These are phyloP conservation scores for Mortierella sp. DNA, from an alignment of 371 early-diverging fungal genomes.

Conservation along the genomic window DNA sequence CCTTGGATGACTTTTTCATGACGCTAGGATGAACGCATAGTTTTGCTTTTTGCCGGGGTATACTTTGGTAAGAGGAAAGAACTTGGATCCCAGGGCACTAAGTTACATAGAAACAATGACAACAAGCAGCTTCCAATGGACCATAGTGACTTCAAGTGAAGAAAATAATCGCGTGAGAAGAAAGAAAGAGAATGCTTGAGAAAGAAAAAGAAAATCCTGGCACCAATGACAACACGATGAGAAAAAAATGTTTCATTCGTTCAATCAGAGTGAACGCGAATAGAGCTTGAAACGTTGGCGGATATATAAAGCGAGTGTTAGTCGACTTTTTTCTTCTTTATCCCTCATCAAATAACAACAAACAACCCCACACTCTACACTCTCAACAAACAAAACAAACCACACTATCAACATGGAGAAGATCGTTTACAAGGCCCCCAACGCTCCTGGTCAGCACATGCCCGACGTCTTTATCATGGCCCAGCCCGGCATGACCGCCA, in stretches of 20 bases:
- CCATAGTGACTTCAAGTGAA: not conserved
- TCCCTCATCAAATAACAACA: not conserved
- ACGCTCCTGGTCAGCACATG: slow-evolving; percentile 33
- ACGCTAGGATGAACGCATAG: slow-evolving; percentile 2
- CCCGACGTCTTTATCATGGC: slow-evolving; percentile 48
- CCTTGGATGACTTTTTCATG: not conserved
- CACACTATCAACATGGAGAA: slow-evolving; percentile 34
- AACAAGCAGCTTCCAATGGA: too few species aligned
- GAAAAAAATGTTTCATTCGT: not conserved
- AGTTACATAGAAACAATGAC: not conserved
- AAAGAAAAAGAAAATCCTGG: not conserved
- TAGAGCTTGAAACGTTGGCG: not conserved
- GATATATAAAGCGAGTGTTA: too few species aligned
- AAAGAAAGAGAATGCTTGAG: not conserved
- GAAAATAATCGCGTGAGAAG: not conserved
- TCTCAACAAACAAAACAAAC: not conserved
- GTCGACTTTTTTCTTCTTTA: too few species aligned
- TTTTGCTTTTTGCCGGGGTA: not conserved
- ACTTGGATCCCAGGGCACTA: not conserved
- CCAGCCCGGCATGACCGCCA: slow-evolving; percentile 51
- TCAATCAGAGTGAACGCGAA: not conserved
- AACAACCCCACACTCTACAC: not conserved
- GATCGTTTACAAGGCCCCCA: slow-evolving; percentile 51
- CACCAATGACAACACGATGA: not conserved
- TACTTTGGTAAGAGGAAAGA: not conserved